Percentiles rank a stretch among this genome's conserved stretches.
Evolutionary conservation across 495 filamentous ascomycete species (phyloP).

Genomic region (Daldinia concentrica): DNA sequence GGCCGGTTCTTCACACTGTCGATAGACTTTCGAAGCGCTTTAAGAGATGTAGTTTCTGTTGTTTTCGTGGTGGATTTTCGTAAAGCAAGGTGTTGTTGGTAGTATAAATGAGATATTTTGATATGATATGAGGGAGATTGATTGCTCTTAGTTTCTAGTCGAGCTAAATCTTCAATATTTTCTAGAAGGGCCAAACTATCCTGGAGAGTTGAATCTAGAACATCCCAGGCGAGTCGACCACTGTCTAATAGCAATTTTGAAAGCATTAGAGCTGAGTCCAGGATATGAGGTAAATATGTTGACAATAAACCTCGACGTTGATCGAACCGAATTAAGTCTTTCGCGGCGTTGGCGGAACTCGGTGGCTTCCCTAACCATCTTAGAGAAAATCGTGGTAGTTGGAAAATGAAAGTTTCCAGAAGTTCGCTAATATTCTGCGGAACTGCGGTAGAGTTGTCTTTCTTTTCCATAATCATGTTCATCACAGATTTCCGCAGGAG

Average conservation of each 20-base stretch:
- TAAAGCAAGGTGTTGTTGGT: conserved; percentile 63
- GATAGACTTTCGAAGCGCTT: conserved; percentile 60
- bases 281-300: conserved; percentile 55
- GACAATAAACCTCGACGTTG: conserved; percentile 62
- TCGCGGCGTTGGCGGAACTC: conserved; percentile 51
- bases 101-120: conserved; percentile 82
- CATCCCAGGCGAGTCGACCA: conserved; percentile 56
- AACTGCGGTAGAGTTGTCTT: conserved; percentile 8
- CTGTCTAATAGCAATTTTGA: conserved; percentile 57
- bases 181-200: conserved; percentile 63
- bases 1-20: conserved; percentile 58
- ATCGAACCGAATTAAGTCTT: conserved; percentile 62
- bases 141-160: conserved; percentile 43
- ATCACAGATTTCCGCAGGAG: conserved; percentile 69
- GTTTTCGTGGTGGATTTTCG: conserved; percentile 47
- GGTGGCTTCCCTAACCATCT: conserved; percentile 66
- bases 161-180: conserved; percentile 51
- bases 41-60: conserved; percentile 51
- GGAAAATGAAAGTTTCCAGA: conserved; percentile 60
- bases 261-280: conserved; percentile 66
- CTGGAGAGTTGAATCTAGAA: conserved; percentile 62
- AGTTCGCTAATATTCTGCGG: conserved; percentile 36
- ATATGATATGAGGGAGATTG: conserved; percentile 57
- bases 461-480: conserved; percentile 53
- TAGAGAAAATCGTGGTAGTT: conserved; percentile 61